Conservation (phyloP, 2,329 filamentous ascomycete species). For the Emergomyces orientalis region DNA sequence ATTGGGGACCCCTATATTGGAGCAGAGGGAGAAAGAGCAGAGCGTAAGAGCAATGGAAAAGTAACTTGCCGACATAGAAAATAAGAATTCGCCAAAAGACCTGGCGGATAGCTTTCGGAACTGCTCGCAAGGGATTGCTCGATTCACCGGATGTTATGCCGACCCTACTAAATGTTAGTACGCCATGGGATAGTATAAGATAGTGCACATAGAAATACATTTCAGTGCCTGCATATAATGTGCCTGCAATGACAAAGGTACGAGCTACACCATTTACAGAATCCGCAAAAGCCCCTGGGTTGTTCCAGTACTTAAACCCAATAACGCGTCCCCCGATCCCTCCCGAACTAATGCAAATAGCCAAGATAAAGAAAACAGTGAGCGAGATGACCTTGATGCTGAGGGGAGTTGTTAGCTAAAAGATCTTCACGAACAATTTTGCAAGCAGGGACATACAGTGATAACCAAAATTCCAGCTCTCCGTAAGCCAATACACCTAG, state of each 20-base stretch:
- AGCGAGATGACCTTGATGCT: slow-evolving; percentile 28
- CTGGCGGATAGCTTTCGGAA: slow-evolving; percentile 37
- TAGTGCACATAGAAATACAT: slow-evolving; percentile 18
- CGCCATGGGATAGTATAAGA: not conserved
- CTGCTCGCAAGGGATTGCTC: slow-evolving; percentile 37
- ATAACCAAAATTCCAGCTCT: slow-evolving; percentile 44
- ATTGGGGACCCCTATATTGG: not conserved
- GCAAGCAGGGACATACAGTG: slow-evolving; percentile 20
- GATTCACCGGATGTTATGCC: slow-evolving; percentile 31
- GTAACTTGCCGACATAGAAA: slow-evolving; percentile 47
- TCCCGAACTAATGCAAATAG: slow-evolving; percentile 28
- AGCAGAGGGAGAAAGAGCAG: not conserved
- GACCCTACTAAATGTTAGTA: slow-evolving; percentile 21
- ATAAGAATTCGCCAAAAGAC: slow-evolving; percentile 40
- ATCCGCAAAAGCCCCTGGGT: slow-evolving; percentile 28
- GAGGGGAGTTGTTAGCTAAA: not conserved
- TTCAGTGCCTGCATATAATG: slow-evolving; percentile 28
- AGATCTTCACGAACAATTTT: not conserved
- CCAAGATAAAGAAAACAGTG: slow-evolving; percentile 27
- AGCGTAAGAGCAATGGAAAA: not conserved
- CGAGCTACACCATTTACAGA: slow-evolving; percentile 29
- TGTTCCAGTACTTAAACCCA: slow-evolving; percentile 32
- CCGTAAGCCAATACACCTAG: slow-evolving; percentile 41
- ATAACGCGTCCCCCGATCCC: slow-evolving; percentile 24
- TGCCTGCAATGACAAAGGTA: slow-evolving; percentile 29